Conservation (phyloP, 2,329 filamentous ascomycete species). For the Pseudonectria buxi region DNA sequence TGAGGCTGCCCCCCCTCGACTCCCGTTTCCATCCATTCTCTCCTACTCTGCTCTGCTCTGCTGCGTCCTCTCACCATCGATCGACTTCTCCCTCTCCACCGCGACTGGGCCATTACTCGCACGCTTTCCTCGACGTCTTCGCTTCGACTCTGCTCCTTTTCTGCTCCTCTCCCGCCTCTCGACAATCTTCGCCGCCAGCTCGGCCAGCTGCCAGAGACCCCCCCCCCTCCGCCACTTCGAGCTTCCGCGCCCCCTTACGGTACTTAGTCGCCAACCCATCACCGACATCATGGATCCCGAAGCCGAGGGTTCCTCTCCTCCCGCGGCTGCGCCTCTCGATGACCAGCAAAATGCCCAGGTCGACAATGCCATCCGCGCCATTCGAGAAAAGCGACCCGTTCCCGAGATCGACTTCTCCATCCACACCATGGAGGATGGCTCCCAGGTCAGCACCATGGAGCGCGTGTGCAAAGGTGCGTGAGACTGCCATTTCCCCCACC, state of each 20-base stretch:
- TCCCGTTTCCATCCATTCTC: too few species aligned
- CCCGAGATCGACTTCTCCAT: conserved; percentile 98
- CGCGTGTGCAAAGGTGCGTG: conserved; percentile 92
- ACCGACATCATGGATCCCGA: conserved; percentile 43
- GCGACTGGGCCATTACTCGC: too few species aligned
- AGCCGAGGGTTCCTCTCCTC: conserved; percentile 28
- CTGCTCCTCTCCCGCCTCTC: too few species aligned
- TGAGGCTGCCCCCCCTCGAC: too few species aligned
- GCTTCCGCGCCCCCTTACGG: background rate
- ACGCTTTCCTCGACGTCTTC: too few species aligned
- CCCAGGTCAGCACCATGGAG: conserved; percentile 90
- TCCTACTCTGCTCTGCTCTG: too few species aligned
- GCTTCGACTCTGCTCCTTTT: too few species aligned
- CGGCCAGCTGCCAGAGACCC: too few species aligned
- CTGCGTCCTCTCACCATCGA: too few species aligned
- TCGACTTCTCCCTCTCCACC: too few species aligned
- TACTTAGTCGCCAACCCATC: conserved; percentile 14
- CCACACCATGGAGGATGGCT: conserved; percentile 96
- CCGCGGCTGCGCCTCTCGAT: conserved; percentile 23
- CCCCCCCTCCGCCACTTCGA: too few species aligned
- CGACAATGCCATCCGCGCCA: conserved; percentile 86
- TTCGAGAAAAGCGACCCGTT: conserved; percentile 88
- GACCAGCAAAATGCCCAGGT: conserved; percentile 56
- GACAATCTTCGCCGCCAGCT: too few species aligned
- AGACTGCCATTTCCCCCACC: conserved; percentile 3